phyloP scores from a whole-genome alignment of 73 alveolate genomes.

The Paramecium primaurelia region DNA sequence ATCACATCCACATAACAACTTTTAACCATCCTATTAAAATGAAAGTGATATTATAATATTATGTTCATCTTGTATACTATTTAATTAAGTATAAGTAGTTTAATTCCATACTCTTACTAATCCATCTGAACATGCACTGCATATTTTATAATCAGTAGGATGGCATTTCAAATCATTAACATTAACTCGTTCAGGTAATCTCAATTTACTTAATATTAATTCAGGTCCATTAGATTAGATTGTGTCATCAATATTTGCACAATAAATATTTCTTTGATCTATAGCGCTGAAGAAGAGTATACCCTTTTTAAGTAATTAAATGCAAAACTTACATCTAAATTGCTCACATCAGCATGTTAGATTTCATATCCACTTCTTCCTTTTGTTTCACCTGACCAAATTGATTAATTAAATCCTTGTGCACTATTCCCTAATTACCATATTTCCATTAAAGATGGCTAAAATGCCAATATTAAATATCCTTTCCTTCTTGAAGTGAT shows the following conservation, averaged over 20 bases:
- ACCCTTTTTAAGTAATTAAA: neutral
- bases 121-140: conserved; percentile 39
- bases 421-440: neutral
- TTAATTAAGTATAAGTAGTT: conserved; percentile 13
- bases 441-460: conserved; percentile 7
- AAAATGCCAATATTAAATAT: neutral
- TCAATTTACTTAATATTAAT: neutral
- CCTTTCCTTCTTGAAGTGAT: conserved; percentile 8
- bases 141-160: conserved; percentile 2
- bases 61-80: neutral
- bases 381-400: neutral
- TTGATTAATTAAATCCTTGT: conserved; percentile 1
- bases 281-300: neutral
- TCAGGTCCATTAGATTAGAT: neutral
- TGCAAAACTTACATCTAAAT: neutral
- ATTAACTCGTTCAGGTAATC: neutral
- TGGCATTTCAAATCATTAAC: conserved; percentile 46
- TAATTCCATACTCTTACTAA: neutral
- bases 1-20: neutral
- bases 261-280: neutral
- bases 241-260: neutral
- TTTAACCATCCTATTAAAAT: conserved; percentile 31
- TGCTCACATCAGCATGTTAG: conserved; percentile 19
- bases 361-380: conserved; percentile 17
- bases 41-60: neutral